These are phyloP conservation scores for Withania somnifera DNA, from an alignment of 305 asterid species.

Conservation along the genomic window DNA sequence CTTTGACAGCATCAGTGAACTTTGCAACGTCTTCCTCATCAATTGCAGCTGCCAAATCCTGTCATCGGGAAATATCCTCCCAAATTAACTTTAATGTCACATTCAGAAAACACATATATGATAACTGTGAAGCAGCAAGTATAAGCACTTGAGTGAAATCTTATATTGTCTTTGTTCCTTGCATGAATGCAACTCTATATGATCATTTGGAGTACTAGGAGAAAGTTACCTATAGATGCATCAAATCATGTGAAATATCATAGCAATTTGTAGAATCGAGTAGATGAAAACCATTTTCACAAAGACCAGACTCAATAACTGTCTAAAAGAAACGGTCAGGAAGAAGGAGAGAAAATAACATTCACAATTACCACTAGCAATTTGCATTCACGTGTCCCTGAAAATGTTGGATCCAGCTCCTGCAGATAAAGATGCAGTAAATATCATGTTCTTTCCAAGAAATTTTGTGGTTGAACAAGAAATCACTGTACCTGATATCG, in stretches of 20 bases:
- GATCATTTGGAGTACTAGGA: background rate
- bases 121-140: background rate
- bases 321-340: background rate
- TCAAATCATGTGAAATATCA: background rate
- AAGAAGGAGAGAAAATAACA: background rate
- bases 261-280: background rate
- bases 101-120: background rate
- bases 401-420: constrained; percentile 94
- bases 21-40: constrained; percentile 90
- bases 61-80: constrained; percentile 3
- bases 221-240: background rate
- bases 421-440: constrained; percentile 16
- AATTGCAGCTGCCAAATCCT: constrained; percentile 80
- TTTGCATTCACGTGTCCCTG: constrained; percentile 80
- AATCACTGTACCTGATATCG: constrained; percentile 46
- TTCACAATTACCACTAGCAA: constrained; percentile 40
- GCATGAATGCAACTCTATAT: background rate
- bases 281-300: background rate
- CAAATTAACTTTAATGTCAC: background rate
- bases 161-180: background rate
- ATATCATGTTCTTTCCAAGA: background rate
- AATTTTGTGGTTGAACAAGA: constrained; percentile 5
- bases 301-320: background rate
- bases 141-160: constrained; percentile 3
- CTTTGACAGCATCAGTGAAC: constrained; percentile 88